Evolutionary conservation across 2,329 filamentous ascomycete species (phyloP).

Genomic region (Aspergillus brasiliensis): DNA sequence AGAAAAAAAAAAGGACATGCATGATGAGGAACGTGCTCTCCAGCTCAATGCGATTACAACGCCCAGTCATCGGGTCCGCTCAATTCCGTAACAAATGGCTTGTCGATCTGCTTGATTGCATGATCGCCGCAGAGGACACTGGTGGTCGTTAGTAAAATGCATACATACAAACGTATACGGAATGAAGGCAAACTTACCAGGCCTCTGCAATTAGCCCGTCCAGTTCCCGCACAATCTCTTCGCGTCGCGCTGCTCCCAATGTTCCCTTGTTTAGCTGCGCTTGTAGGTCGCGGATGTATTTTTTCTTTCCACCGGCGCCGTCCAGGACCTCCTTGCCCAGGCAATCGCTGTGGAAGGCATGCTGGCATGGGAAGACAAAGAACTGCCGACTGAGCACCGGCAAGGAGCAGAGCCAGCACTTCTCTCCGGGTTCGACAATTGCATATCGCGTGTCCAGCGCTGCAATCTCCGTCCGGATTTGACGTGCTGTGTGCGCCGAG

Average conservation of each 20-base stretch:
- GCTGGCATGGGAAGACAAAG: conserved; percentile 98
- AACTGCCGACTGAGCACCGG: conserved; percentile 89
- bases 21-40: not conserved
- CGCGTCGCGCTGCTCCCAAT: conserved; percentile 69
- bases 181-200: conserved; percentile 62
- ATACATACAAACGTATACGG: conserved; percentile 17
- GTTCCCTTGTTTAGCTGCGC: conserved; percentile 76
- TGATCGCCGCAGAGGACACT: conserved; percentile 94
- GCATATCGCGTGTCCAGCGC: conserved; percentile 86
- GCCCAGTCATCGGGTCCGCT: conserved; percentile 84
- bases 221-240: conserved; percentile 82
- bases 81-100: conserved; percentile 76
- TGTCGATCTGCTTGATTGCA: conserved; percentile 90
- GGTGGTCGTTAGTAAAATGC: conserved; percentile 21
- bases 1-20: not conserved
- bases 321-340: conserved; percentile 83
- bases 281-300: conserved; percentile 83
- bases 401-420: conserved; percentile 84
- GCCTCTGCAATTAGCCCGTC: conserved; percentile 88
- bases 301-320: conserved; percentile 74
- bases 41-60: conserved; percentile 45
- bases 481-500: conserved; percentile 79
- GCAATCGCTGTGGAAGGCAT: conserved; percentile 96
- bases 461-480: conserved; percentile 88
- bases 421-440: conserved; percentile 93